Evolutionary conservation across 306 rosid species (phyloP), one percentile per base, ranked within the genome.

Genomic region (Dryas drummondii): DNA sequence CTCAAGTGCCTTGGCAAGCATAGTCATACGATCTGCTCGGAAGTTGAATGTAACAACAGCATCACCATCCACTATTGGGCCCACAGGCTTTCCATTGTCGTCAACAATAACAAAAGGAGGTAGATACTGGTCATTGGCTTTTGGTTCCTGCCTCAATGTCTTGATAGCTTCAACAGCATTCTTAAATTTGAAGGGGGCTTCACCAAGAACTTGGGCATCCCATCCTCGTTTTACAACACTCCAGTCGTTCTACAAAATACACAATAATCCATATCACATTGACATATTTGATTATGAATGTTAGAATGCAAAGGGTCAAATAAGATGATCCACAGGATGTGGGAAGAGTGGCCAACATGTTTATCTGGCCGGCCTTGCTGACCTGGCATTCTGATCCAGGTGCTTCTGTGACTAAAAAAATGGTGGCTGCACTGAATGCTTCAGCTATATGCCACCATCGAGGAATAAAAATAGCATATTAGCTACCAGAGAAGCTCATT

Each of bases 181-280:
- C 71, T 27, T 88, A 74, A 96, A 92, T 74, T 96, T 90, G 75
- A 85, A 6, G 54, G 99, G 97, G 37, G 98, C 99, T 88, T 96
- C 97, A 49, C 99, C 99, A 62, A 96, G 99, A 83, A 96, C 99
- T 80, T 96, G 99, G 66, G 99, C 99, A 85, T 96, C 93, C 99
- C 99, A 96, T n/a, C 99, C 99, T 52, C 99, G 89, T 75, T 96
- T 96, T 82, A 96, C 97, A 68, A 96, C 99, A 19, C 51, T 56
- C 99, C 99, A 96, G 69, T 96, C 99, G 82, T 96, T 96, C 99
- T 96, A 90, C 69, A 90, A 64, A 59, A 77, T 45, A 75, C 10
- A 49, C 8, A 13, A 52, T 58, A 7, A 60, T 32, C 8, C 19
- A 19, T 41, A 32, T 41, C n/a, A 71, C 3, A 53, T 13, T 7